These are phyloP conservation scores for Ballota nigra DNA, from an alignment of 257 asterid species.

Conservation along the genomic window DNA sequence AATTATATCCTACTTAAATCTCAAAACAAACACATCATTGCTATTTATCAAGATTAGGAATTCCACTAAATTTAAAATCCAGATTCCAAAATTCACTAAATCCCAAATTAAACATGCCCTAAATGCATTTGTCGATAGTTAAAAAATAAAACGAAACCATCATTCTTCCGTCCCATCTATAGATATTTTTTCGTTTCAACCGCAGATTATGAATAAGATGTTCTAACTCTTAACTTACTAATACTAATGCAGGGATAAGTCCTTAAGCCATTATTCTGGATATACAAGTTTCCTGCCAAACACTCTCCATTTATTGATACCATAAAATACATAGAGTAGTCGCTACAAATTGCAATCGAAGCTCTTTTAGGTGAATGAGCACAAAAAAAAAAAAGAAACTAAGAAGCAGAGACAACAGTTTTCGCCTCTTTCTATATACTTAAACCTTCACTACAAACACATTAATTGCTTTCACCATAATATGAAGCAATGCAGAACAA, in stretches of 20 bases:
- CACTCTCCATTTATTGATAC: background rate
- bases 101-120: no score
- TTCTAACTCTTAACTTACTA: background rate
- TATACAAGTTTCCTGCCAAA: background rate
- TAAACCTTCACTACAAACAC: background rate
- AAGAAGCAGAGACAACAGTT: no score
- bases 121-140: background rate
- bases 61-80: no score
- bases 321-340: background rate
- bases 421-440: background rate
- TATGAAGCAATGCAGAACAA: background rate
- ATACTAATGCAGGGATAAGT: background rate
- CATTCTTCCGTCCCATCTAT: background rate
- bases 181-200: background rate
- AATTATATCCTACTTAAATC: no score
- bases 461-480: background rate
- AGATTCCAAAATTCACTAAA: no score
- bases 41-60: no score
- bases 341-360: background rate
- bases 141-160: background rate
- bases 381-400: background rate
- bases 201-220: slow-evolving; percentile 1
- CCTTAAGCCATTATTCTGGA: background rate
- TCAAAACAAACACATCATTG: no score
- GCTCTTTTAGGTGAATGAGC: slow-evolving; percentile 1